These are phyloP conservation scores for Verticillium dahliae DNA, from an alignment of 2,329 filamentous ascomycete species.

Conservation along the genomic window DNA sequence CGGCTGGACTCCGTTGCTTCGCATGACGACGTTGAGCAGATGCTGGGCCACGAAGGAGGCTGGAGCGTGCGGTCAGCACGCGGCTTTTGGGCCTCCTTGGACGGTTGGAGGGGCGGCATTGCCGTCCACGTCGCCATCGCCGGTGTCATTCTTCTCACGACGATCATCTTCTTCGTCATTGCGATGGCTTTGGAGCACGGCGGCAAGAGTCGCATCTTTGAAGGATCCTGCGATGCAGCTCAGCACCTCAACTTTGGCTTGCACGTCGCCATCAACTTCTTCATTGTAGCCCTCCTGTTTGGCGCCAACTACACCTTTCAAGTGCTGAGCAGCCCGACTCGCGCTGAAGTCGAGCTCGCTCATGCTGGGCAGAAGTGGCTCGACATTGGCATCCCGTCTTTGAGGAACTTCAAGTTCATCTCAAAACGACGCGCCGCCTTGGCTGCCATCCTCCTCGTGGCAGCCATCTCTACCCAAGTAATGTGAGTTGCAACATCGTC, in stretches of 20 bases:
- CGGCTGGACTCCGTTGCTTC: not conserved
- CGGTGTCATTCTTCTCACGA: slow-evolving; percentile 28
- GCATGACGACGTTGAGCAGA: slow-evolving; percentile 9
- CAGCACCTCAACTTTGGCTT: slow-evolving; percentile 31
- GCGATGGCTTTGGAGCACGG: slow-evolving; percentile 24
- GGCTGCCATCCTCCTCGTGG: slow-evolving; percentile 29
- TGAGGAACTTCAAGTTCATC: slow-evolving; percentile 41
- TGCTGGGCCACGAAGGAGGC: slow-evolving; percentile 12
- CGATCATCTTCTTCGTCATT: slow-evolving; percentile 31
- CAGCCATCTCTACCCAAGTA: slow-evolving; percentile 39
- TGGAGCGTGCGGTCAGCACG: slow-evolving; percentile 13
- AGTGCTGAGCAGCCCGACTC: slow-evolving; percentile 46
- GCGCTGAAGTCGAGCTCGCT: slow-evolving; percentile 38
- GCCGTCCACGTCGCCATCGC: slow-evolving; percentile 34
- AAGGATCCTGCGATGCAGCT: slow-evolving; percentile 29
- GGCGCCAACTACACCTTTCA: slow-evolving; percentile 48
- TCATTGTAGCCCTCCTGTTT: slow-evolving; percentile 35
- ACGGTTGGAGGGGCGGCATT: slow-evolving; percentile 42
- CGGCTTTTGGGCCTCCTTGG: slow-evolving; percentile 16
- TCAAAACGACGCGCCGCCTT: slow-evolving; percentile 31
- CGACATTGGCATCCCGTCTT: slow-evolving; percentile 46
- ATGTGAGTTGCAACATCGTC: slow-evolving; percentile 29
- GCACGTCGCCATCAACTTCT: slow-evolving; percentile 36
- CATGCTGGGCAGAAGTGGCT: slow-evolving; percentile 41
- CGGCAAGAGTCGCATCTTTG: slow-evolving; percentile 29